Percentiles rank a stretch among this genome's conserved stretches.
Evolutionary conservation across 2,329 filamentous ascomycete genomes (phyloP).

Genomic region (Xylariaceae sp.): DNA sequence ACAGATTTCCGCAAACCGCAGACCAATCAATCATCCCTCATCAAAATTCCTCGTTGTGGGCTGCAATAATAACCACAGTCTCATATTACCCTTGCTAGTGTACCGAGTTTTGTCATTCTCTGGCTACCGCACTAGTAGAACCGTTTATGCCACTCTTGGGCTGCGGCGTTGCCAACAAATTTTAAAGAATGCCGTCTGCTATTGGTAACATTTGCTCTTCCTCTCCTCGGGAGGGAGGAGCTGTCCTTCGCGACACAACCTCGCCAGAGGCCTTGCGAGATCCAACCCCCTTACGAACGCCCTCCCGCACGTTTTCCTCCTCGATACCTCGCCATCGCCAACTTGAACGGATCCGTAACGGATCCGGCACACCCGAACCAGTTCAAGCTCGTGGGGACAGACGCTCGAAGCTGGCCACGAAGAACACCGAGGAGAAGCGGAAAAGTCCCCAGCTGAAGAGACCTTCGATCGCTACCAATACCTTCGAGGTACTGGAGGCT

Average conservation of each 20-base stretch:
- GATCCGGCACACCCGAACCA: constrained; percentile 15
- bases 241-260: constrained; percentile 23
- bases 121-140: background rate
- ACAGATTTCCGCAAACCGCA: too few species aligned
- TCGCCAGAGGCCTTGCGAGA: constrained; percentile 14
- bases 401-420: constrained; percentile 16
- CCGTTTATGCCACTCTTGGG: constrained; percentile 9
- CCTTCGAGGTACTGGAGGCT: constrained; percentile 30
- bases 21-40: background rate
- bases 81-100: constrained; percentile 10
- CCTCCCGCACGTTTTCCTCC: constrained; percentile 30
- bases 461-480: constrained; percentile 25
- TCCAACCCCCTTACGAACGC: constrained; percentile 12
- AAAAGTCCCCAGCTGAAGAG: constrained; percentile 23
- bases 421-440: constrained; percentile 17
- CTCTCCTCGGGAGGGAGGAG: constrained; percentile 20
- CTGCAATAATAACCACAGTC: background rate
- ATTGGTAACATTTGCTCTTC: constrained; percentile 6
- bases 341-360: constrained; percentile 32
- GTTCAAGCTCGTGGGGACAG: constrained; percentile 14
- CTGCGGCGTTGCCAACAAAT: constrained; percentile 14
- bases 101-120: background rate
- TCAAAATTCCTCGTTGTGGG: background rate
- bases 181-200: constrained; percentile 21
- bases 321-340: constrained; percentile 29